Conservation (phyloP, 2,329 filamentous ascomycete species). For the Beauveria varroae region DNA sequence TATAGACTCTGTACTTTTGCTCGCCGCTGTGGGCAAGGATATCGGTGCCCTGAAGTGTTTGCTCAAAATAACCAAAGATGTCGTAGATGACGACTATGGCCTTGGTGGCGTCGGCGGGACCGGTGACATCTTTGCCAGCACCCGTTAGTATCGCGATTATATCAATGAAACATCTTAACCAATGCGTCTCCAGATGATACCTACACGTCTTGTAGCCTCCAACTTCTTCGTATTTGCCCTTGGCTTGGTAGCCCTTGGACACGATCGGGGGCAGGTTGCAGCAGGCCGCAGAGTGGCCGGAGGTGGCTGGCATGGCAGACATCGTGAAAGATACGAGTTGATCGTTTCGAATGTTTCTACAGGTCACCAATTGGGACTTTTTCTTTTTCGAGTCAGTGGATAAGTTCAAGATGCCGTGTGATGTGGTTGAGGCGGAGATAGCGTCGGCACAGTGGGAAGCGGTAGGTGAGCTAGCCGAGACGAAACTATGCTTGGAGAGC, state of each 20-base stretch:
- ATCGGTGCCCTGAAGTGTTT: conserved; percentile 64
- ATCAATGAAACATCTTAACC: too few relatives aligned
- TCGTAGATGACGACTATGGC: conserved; percentile 43
- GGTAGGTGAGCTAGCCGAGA: background rate
- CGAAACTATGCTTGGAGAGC: background rate
- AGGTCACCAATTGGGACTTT: background rate
- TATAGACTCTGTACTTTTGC: conserved; percentile 74
- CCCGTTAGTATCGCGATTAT: conserved; percentile 7
- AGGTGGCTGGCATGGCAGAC: conserved; percentile 43
- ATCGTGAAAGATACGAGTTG: conserved; percentile 20
- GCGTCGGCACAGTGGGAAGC: background rate
- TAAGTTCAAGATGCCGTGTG: background rate
- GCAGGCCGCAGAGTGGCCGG: conserved; percentile 49
- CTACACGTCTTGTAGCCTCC: conserved; percentile 47
- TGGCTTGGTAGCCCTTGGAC: conserved; percentile 44
- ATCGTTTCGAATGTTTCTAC: background rate
- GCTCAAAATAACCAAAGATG: conserved; percentile 64
- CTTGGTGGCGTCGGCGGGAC: conserved; percentile 41
- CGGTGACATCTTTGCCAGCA: conserved; percentile 36
- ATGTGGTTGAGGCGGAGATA: background rate
- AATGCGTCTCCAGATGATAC: conserved; percentile 6
- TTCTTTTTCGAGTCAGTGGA: background rate
- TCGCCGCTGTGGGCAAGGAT: conserved; percentile 49
- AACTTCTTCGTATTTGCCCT: conserved; percentile 50
- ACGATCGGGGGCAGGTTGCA: conserved; percentile 53